These are phyloP conservation scores for Phytophthora rubi DNA, from an alignment of 352 stramenopile species.

Conservation along the genomic window DNA sequence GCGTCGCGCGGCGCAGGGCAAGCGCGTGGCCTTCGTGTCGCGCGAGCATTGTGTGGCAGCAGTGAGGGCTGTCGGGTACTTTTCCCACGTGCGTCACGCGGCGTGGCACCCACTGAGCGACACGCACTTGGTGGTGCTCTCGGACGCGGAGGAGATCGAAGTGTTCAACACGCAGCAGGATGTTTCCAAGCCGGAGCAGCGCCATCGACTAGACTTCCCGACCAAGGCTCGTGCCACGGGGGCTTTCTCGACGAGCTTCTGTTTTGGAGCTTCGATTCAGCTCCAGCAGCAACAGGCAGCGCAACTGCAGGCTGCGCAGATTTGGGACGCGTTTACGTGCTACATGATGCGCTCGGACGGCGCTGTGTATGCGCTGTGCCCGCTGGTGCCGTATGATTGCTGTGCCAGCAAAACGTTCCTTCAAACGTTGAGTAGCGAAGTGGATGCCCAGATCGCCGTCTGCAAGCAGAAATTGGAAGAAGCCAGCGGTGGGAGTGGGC, in stretches of 20 bases:
- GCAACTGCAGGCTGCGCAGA: conserved; percentile 27
- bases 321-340: conserved; percentile 80
- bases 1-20: conserved; percentile 20
- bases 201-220: conserved; percentile 62
- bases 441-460: conserved; percentile 63
- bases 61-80: conserved; percentile 66
- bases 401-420: conserved; percentile 51
- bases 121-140: conserved; percentile 74
- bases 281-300: conserved; percentile 25
- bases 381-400: conserved; percentile 71
- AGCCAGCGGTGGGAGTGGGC: conserved; percentile 9
- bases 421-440: conserved; percentile 60
- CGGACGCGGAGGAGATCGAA: conserved; percentile 75
- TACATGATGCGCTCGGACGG: conserved; percentile 80
- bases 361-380: conserved; percentile 72
- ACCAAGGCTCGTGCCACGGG: conserved; percentile 36
- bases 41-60: conserved; percentile 55
- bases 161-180: conserved; percentile 74
- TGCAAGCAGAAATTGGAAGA: conserved; percentile 52
- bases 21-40: conserved; percentile 55
- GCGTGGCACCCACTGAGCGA: conserved; percentile 81
- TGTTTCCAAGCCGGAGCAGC: conserved; percentile 75
- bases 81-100: conserved; percentile 57
- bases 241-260: conserved; percentile 56
- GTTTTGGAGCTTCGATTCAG: conserved; percentile 59